Base-by-base conservation (phyloP, 306 rosid species). In the Senna siamea region DNA sequence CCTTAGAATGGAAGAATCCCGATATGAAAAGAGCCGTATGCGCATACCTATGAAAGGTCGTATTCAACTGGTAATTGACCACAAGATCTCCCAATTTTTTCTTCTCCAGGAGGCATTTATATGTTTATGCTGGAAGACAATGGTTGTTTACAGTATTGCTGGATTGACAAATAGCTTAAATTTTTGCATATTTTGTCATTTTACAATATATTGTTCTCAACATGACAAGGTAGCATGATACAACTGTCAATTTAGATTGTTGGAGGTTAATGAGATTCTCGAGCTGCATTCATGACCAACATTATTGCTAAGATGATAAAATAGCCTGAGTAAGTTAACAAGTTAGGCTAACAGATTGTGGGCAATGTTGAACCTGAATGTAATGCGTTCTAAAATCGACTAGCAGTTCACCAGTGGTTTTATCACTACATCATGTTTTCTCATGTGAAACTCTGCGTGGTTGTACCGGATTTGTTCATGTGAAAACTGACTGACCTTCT, bases 21-120 rank as follows among this genome's bases (percentile, higher is more conserved):
- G 69, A 71, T 73, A 73, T 35, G 85, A 82, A 74, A 90, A 80
- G 67, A 84, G 83, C 61, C 86, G 92, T 26, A 53, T 85, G 37
- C 88, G 94, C 1, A 78, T 90, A 65, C 96, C 98, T 48, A 79
- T 88, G 74, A 92, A 88, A 84, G 98, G 98, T 43, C 75, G 90
- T 7, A 82, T 90, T 80, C 96, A 92, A 65, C 78, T 92, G 86
- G 98, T 88, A 87, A 50, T 67, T 76, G 48, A 15, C 82, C 47
- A 15, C 11, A 22, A 41, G 34, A 22, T 66, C 76, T 48, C 61
- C 12, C 22, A 60, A 26, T 1, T 47, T 70, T 47, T 40, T 41
- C 47, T 13, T 26, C 52, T 40, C 5, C 17, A 17, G 28, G 35
- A 47, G 13, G 6, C 60, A 68, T 48, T 46, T 37, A 50, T 59